Evolutionary conservation across 139 green algal genomes (phyloP), one percentile per base, ranked within the genome.

Genomic region (Klebsormidium nitens): DNA sequence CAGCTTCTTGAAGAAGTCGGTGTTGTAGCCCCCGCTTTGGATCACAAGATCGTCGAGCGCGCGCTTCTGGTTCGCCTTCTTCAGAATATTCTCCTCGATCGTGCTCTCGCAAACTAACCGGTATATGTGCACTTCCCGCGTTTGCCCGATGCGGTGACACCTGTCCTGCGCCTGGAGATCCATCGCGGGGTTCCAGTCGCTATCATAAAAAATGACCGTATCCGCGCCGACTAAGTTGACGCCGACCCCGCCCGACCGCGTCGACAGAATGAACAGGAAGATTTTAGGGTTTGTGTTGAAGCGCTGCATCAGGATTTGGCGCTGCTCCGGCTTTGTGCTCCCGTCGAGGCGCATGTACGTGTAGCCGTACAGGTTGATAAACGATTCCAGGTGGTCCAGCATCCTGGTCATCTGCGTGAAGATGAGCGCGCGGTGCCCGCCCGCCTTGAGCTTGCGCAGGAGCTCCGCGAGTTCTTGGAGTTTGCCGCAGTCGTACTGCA

Each of bases 191-290:
- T 97, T 97, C 93, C 93, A 98, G 82, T 87, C 85, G 59, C 58
- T 95, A 81, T 99, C 94, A 74, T 98, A 99, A 68, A 99, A 97
- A 57, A 99, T 93, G 70, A 99, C 93, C 1, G 91, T 96, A 82
- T 98, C 91, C 1, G 93, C 93, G 2, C 93, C 93, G 0, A 89
- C 95, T 23, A 98, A 88, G 87, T 98, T 98, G 86, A 98, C 95
- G 67, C 93, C 93, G 59, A 98, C 91, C 5, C 91, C 93, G n/a
- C 93, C 93, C 19, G 77, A 88, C 63, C 93, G 85, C 1, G 93
- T 97, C 23, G 87, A 95, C 59, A 97, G 83, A 69, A 98, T 97
- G 83, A 98, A 98, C 29, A 82, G 76, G 62, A 97, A 97, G 48
- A 94, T 85, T 29, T 90, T 89, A 63, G 85, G 66, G 79, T 93